Evolutionary conservation across 352 stramenopile genomes (phyloP).

Genomic region (Pythium plurisporium): DNA sequence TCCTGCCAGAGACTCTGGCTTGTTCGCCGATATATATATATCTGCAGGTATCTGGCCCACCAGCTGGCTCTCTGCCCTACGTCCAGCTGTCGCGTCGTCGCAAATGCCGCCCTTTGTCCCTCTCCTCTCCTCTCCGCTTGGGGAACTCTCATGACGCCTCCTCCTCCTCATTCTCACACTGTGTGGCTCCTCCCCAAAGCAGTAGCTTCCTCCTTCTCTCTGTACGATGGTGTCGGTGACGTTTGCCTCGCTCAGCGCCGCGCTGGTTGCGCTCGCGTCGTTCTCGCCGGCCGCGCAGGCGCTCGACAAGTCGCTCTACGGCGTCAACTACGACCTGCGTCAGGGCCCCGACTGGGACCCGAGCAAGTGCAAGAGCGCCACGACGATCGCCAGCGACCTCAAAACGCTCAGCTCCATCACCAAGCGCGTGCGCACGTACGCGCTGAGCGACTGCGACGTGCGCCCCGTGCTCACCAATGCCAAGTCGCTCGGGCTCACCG

Average conservation of each 20-base stretch:
- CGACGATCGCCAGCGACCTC: constrained; percentile 65
- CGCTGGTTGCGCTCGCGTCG: constrained; percentile 25
- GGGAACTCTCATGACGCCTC: not conserved
- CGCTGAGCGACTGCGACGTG: constrained; percentile 73
- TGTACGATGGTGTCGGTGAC: constrained; percentile 19
- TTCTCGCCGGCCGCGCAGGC: constrained; percentile 31
- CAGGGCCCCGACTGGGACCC: constrained; percentile 75
- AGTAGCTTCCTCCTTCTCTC: not conserved
- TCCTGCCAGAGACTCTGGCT: too few species aligned
- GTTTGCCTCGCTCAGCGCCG: not conserved
- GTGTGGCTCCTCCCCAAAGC: not conserved
- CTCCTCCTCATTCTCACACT: constrained; percentile 1
- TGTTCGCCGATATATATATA: too few species aligned
- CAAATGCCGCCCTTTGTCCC: not conserved
- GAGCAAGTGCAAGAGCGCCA: constrained; percentile 66
- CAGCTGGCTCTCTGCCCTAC: constrained; percentile 4
- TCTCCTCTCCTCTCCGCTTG: constrained; percentile 6
- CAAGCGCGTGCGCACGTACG: constrained; percentile 78
- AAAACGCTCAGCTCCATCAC: constrained; percentile 60
- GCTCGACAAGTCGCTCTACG: constrained; percentile 72
- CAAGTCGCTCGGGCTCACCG: constrained; percentile 63
- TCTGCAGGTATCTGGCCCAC: too few species aligned
- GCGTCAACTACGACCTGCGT: constrained; percentile 82
- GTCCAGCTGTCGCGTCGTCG: not conserved
- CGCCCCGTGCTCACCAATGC: constrained; percentile 56